A percentile compares a stretch with the other conserved stretches of the same genome.
Evolutionary conservation across 2,329 filamentous ascomycete species (phyloP).

Genomic region (Trichoderma sp.): DNA sequence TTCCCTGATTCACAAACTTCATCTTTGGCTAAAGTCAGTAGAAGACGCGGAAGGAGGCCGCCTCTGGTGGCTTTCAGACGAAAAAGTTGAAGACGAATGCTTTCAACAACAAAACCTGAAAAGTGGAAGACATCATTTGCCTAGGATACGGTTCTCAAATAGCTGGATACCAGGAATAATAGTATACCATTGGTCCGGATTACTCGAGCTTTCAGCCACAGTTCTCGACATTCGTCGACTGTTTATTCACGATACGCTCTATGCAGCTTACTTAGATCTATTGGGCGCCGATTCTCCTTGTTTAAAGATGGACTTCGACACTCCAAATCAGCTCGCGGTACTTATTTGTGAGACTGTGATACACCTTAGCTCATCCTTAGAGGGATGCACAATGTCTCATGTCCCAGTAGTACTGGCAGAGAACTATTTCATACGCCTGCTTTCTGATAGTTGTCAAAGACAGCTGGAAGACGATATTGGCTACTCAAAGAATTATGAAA

Average conservation of each 20-base stretch:
- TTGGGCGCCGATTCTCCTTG: background rate
- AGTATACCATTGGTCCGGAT: background rate
- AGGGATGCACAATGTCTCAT: constrained; percentile 1
- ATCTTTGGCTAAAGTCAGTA: background rate
- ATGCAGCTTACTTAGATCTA: background rate
- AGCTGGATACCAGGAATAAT: background rate
- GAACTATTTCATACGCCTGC: background rate
- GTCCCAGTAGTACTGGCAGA: background rate
- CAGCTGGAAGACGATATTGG: background rate
- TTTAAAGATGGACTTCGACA: background rate
- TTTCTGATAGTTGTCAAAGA: background rate
- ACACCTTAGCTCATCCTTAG: background rate
- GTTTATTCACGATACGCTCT: background rate
- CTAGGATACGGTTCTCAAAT: background rate
- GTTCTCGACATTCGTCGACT: background rate
- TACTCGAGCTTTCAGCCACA: background rate
- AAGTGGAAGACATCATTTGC: background rate
- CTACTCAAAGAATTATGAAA: background rate
- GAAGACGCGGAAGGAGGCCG: background rate
- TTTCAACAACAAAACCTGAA: background rate
- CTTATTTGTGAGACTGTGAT: background rate
- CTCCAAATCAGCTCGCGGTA: background rate
- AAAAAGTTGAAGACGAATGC: background rate
- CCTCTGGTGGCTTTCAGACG: background rate
- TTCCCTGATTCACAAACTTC: background rate